Base-by-base conservation (phyloP, 2,329 filamentous ascomycete genomes). In the Xylariaceae sp. region DNA sequence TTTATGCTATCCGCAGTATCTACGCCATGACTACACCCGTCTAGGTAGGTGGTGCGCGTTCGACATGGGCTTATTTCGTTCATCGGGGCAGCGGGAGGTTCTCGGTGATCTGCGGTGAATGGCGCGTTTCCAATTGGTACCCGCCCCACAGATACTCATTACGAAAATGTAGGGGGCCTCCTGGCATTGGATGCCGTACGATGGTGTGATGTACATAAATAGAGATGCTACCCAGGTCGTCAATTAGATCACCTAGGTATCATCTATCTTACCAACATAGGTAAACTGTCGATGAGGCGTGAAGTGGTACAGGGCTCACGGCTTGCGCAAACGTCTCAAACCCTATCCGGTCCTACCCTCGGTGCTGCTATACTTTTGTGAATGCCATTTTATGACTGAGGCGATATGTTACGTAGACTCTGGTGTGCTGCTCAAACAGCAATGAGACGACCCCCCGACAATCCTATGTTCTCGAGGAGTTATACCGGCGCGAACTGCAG, bases 131-230 rank as follows among this genome's bases (percentile, higher is more conserved):
- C 37, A 40, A n/a, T n/a, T n/a, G 16, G 16, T 16, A n/a, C 13
- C 36, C 29, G 37, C 37, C 37, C 26, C 26, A 26, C 26, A 12
- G 9, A 41, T 5, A 26, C n/a, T 46, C 36, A 13, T 54, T 51
- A 54, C 55, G 51, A 57, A 41, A 29, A 47, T 37, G 34, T 51
- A 19, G 44, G 39, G 32, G 51, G 51, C 18, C 43, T 45, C 43
- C 43, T 44, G 51, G 49, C 39, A 32, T 42, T 47, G 50, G 30
- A 22, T 47, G 10, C 39, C 18, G 39, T 40, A 40, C 37, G 15
- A 40, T 16, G n/a, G n/a, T 26, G 26, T 26, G 8, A 26, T 26
- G 39, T 41, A 41, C 39, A 41, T 15, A 22, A 22, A 21, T 41
- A 41, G 18, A 41, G 39, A 41, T 41, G 15, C 37, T 40, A 19